phyloP scores from a whole-genome alignment of 2,329 filamentous ascomycete genomes.

The Paracorniculantispora psalliotae region DNA sequence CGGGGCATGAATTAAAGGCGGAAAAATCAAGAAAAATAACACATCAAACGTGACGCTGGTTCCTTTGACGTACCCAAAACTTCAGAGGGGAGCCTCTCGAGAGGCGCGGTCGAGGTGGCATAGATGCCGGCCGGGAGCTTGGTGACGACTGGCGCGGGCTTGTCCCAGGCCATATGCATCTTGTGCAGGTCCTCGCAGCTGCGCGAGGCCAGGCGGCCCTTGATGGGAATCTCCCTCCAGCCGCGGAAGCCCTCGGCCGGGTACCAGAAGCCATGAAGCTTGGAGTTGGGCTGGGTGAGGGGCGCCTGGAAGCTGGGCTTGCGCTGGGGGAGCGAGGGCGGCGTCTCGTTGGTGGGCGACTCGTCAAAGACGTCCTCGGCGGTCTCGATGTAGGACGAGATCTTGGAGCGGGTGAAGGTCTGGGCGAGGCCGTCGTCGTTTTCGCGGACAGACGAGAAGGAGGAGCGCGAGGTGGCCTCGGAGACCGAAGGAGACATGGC shows the following conservation, averaged over 20 bases:
- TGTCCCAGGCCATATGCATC: slow-evolving; percentile 51
- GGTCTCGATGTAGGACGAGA: slow-evolving; percentile 51
- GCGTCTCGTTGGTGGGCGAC: slow-evolving; percentile 38
- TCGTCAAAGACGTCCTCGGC: slow-evolving; percentile 50
- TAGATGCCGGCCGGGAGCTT: slow-evolving; percentile 26
- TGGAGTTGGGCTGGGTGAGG: slow-evolving; percentile 50
- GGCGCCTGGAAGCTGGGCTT: too few species aligned
- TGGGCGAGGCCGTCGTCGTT: slow-evolving; percentile 55
- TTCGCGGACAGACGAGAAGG: slow-evolving; percentile 59
- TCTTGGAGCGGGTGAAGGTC: slow-evolving; percentile 58
- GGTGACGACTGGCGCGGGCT: slow-evolving; percentile 30
- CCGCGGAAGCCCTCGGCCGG: slow-evolving; percentile 55
- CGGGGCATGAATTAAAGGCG: too few species aligned
- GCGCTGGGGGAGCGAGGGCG: too few species aligned
- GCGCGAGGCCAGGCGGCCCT: slow-evolving; percentile 54
- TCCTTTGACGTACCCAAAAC: slow-evolving; percentile 54
- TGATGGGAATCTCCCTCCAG: slow-evolving; percentile 59
- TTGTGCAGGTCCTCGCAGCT: slow-evolving; percentile 57
- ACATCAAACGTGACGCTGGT: not conserved
- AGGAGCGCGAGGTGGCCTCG: slow-evolving; percentile 43
- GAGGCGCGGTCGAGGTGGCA: slow-evolving; percentile 45
- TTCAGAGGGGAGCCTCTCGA: slow-evolving; percentile 67
- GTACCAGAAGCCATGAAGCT: slow-evolving; percentile 54
- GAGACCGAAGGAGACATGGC: slow-evolving; percentile 32
- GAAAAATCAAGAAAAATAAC: not conserved